Evolutionary conservation across 441 rosid genomes (phyloP).

Genomic region (Croton setiger): DNA sequence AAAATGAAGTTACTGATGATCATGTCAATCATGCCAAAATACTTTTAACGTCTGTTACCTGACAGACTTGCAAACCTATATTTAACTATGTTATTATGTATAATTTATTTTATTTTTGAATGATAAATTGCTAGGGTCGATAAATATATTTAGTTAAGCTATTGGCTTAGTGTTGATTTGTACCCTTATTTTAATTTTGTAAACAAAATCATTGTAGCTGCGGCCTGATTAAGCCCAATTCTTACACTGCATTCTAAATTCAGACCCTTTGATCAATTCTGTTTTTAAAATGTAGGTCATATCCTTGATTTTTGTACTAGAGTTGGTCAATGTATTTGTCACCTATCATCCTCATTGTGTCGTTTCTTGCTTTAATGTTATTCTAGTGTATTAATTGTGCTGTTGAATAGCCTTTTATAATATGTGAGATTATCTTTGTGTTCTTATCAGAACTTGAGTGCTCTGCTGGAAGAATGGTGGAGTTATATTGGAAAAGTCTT

Average conservation of each 20-base stretch:
- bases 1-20: neutral
- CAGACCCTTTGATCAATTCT: neutral
- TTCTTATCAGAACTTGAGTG: constrained; percentile 60
- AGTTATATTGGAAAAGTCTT: constrained; percentile 72
- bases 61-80: neutral
- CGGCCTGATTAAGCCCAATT: neutral
- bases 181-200: neutral
- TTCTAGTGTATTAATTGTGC: constrained; percentile 3
- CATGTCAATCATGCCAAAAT: neutral
- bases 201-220: neutral
- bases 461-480: constrained; percentile 58
- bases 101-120: neutral
- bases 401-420: constrained; percentile 19
- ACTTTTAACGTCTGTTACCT: neutral
- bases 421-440: constrained; percentile 15
- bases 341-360: neutral
- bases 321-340: constrained; percentile 2
- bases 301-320: neutral
- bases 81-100: neutral
- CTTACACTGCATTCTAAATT: neutral
- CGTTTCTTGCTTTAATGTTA: constrained; percentile 2
- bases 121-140: neutral
- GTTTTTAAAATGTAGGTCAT: neutral
- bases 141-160: neutral
- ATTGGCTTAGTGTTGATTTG: neutral